Evolutionary conservation across 2,329 filamentous ascomycete genomes (phyloP).

Genomic region (Colletotrichum horii): DNA sequence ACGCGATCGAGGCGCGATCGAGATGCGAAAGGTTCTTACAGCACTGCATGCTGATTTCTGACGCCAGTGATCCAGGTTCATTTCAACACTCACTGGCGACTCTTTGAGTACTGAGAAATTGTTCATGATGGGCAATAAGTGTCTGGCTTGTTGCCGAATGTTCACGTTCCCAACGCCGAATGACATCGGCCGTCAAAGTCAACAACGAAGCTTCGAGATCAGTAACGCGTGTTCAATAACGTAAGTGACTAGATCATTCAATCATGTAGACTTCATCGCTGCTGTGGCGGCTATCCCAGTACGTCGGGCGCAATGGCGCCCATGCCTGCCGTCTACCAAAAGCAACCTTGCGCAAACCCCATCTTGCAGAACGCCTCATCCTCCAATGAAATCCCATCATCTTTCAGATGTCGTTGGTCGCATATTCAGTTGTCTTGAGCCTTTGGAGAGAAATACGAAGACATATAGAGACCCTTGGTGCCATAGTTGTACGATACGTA

Average conservation of each 20-base stretch:
- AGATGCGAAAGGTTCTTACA: not conserved
- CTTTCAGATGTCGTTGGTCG: no score
- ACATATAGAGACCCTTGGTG: constrained; percentile 5
- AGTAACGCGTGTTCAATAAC: not conserved
- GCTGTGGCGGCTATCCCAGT: not conserved
- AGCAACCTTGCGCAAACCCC: not conserved
- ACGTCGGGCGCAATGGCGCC: not conserved
- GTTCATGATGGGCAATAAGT: not conserved
- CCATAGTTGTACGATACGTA: constrained; percentile 7
- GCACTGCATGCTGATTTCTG: not conserved
- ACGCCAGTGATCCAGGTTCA: not conserved
- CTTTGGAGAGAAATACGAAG: constrained; percentile 6
- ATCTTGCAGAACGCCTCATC: not conserved
- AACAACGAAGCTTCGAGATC: not conserved
- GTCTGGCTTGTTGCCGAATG: not conserved
- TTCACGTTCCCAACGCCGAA: not conserved
- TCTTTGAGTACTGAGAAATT: not conserved
- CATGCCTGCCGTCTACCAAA: not conserved
- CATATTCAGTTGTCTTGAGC: not conserved
- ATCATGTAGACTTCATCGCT: not conserved
- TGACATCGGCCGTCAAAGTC: not conserved
- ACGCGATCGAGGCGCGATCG: not conserved
- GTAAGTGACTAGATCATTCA: not conserved
- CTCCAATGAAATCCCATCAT: not conserved
- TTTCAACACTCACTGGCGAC: not conserved